phyloP scores from a whole-genome alignment of 805 yeast genomes.

The Sungouiella blattae region DNA sequence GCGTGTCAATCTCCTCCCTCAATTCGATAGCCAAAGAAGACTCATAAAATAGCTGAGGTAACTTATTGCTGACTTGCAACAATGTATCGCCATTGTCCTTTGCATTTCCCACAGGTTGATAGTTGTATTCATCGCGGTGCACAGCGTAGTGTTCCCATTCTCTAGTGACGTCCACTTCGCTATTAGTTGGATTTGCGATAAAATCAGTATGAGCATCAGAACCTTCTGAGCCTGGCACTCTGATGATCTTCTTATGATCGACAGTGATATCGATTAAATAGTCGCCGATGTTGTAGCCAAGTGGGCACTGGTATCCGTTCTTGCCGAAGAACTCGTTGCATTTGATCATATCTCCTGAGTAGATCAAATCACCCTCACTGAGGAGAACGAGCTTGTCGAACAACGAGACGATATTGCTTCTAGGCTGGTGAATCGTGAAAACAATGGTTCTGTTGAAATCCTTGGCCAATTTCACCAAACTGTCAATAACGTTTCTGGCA shows the following conservation, averaged over 20 bases:
- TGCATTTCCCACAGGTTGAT: conserved; percentile 17
- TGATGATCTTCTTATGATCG: conserved; percentile 42
- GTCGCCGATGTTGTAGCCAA: conserved; percentile 91
- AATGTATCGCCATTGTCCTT: conserved; percentile 19
- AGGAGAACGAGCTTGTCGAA: conserved; percentile 80
- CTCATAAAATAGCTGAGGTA: conserved; percentile 34
- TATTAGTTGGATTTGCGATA: conserved; percentile 16
- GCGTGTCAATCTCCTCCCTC: conserved; percentile 32
- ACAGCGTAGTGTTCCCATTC: conserved; percentile 88
- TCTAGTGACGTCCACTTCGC: conserved; percentile 56
- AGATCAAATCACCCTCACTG: conserved; percentile 81
- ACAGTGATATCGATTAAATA: conserved; percentile 88
- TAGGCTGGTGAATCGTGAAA: conserved; percentile 94
- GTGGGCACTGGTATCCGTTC: conserved; percentile 79
- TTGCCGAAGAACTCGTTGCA: conserved; percentile 72
- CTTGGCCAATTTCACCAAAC: conserved; percentile 73
- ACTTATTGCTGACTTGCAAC: conserved; percentile 20
- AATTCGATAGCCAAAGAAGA: conserved; percentile 41
- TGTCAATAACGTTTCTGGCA: conserved; percentile 87
- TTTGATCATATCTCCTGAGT: conserved; percentile 77
- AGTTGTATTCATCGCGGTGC: conserved; percentile 67
- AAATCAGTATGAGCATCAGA: conserved; percentile 15
- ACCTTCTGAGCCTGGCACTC: conserved; percentile 19
- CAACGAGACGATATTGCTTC: conserved; percentile 89
- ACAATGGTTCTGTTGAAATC: conserved; percentile 83